Evolutionary conservation across 2,329 filamentous ascomycete genomes (phyloP), one percentile per base, ranked within the genome.

Genomic region (Rhytidhysteron rufulum): DNA sequence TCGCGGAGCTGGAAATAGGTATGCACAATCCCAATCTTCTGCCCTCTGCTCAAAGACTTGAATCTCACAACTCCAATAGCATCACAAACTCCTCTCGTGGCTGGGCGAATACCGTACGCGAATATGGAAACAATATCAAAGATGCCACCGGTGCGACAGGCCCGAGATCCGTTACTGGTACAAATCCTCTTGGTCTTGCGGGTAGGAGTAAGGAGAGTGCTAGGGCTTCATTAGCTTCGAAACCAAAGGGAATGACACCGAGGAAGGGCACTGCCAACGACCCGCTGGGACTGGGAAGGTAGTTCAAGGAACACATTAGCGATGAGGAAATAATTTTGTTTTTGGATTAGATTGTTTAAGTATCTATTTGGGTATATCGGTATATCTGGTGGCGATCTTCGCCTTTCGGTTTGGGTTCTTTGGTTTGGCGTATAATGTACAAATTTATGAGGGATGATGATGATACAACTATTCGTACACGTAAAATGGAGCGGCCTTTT

Each of bases 101-200:
- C 34, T 74, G 70, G 71, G 71, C 69, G 39, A 69, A 74, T 50
- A 60, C 66, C 33, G 67, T 74, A 3, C 66, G 71, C 31, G 69
- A 68, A 30, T 74, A 74, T 43, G 72, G 72, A 19, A 74, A 75
- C 52, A 63, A 64, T 22, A 67, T 75, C 54, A 75, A 75, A 47
- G 71, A 74, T 48, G 53, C 60, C 4, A 67, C 71, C 1, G 68
- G 66, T 25, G 70, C 72, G 1, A 56, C 59, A 3, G 72, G 72
- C 4, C 52, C 62, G 24, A 60, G 72, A 4, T 65, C 70, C 15
- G 53, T 64, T 4, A 74, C 71, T 2, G 66, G 65, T 19, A 62
- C 60, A 17, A 74, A 75, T 48, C 72, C 72, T 3, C 54, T 75
- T 6, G 72, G 71, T 0, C 43, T 75, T 32, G 47, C 55, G 21